These are phyloP conservation scores for Hypoxylon sp. DNA, from an alignment of 2,329 filamentous ascomycete species.

Conservation along the genomic window DNA sequence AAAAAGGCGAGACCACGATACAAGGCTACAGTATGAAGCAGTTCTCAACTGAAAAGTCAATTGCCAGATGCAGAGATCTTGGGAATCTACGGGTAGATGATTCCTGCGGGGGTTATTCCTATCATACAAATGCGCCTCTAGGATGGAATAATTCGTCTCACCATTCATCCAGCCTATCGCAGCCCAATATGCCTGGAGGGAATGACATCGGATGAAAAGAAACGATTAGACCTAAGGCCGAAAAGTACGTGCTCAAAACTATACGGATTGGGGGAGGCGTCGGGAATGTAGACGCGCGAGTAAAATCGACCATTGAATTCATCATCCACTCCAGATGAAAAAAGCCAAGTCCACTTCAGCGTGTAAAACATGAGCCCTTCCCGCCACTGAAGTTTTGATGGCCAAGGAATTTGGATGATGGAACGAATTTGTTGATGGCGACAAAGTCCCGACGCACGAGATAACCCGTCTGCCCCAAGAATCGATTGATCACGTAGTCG, in stretches of 20 bases:
- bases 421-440: constrained; percentile 12
- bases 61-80: constrained; percentile 40
- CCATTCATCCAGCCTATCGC: constrained; percentile 27
- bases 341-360: not conserved
- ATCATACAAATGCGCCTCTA: constrained; percentile 42
- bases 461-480: constrained; percentile 18
- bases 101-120: constrained; percentile 31
- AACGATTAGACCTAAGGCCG: constrained; percentile 21
- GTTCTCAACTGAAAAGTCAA: constrained; percentile 36
- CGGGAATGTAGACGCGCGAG: not conserved
- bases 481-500: constrained; percentile 24
- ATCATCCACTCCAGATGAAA: constrained; percentile 11
- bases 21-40: constrained; percentile 10
- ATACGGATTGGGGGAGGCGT: constrained; percentile 7
- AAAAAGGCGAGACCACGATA: not conserved
- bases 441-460: constrained; percentile 3
- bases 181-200: constrained; percentile 29
- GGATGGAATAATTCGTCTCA: constrained; percentile 28
- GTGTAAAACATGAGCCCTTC: not conserved
- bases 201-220: constrained; percentile 35
- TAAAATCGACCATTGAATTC: not conserved
- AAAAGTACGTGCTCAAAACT: constrained; percentile 16
- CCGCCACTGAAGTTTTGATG: constrained; percentile 6
- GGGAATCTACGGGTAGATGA: constrained; percentile 33
- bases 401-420: constrained; percentile 19